Conservation (phyloP, 768 basidiomycete species). For the Hypholoma fasciculare region DNA sequence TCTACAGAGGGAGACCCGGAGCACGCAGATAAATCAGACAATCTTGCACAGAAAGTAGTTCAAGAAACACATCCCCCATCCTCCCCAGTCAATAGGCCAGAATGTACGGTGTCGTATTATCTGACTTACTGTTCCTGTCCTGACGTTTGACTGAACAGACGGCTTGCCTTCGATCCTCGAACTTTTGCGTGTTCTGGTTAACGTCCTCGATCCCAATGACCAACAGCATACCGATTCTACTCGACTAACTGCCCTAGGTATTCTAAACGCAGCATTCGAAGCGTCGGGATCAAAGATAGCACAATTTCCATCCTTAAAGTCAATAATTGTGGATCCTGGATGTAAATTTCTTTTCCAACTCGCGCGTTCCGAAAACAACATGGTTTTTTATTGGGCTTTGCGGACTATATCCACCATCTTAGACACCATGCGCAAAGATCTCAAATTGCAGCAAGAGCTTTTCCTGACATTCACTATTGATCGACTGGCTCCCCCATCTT, state of each 20-base stretch:
- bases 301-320: conserved; percentile 73
- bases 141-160: conserved; percentile 43
- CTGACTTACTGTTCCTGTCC: neutral
- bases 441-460: conserved; percentile 95
- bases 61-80: conserved; percentile 20
- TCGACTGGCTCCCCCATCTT: conserved; percentile 68
- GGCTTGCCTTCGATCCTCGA: conserved; percentile 93
- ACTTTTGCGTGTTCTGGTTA: conserved; percentile 90
- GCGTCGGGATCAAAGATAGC: conserved; percentile 76
- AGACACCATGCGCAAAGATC: conserved; percentile 78
- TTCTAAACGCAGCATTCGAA: conserved; percentile 88
- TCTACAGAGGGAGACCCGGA: conserved; percentile 15
- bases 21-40: conserved; percentile 1
- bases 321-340: conserved; percentile 81
- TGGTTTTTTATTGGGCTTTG: conserved; percentile 76
- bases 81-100: conserved; percentile 31
- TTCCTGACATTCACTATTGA: conserved; percentile 95
- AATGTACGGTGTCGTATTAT: conserved; percentile 37
- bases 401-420: conserved; percentile 88
- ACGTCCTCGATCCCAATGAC: conserved; percentile 93
- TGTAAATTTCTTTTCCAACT: conserved; percentile 98
- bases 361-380: conserved; percentile 84
- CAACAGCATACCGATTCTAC: conserved; percentile 97
- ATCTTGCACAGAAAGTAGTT: neutral
- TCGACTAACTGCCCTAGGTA: conserved; percentile 82